Conservation (phyloP, 2,329 filamentous ascomycete genomes). For the Fusarium tricinctum region DNA sequence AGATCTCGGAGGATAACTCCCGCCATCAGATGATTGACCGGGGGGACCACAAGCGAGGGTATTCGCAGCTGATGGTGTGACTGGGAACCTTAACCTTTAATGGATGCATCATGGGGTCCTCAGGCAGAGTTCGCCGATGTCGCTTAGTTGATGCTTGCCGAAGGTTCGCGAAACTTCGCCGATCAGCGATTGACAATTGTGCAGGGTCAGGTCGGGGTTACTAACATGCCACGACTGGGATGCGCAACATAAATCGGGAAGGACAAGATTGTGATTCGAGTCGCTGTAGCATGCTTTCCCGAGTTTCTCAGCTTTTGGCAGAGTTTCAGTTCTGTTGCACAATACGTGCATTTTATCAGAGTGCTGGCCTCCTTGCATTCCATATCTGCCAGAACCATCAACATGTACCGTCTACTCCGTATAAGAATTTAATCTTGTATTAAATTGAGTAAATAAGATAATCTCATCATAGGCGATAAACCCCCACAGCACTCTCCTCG, state of each 20-base stretch:
- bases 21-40: conserved; percentile 12
- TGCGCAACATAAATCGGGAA: background rate
- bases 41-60: conserved; percentile 18
- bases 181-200: background rate
- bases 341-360: background rate
- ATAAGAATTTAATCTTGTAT: too few relatives aligned
- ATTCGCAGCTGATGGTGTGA: conserved; percentile 1
- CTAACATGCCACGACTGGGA: background rate
- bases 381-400: too few relatives aligned
- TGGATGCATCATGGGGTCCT: background rate
- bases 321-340: background rate
- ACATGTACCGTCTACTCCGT: too few relatives aligned
- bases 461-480: too few relatives aligned
- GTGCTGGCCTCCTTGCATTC: too few relatives aligned
- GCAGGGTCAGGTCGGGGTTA: conserved; percentile 2
- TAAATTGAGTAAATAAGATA: too few relatives aligned
- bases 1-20: background rate
- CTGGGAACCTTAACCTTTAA: conserved; percentile 5
- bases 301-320: background rate
- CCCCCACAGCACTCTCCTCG: too few relatives aligned
- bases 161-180: conserved; percentile 36
- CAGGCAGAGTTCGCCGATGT: conserved; percentile 11
- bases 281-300: background rate
- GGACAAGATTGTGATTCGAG: background rate
- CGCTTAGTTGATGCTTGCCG: background rate